phyloP scores from a whole-genome alignment of 2,329 filamentous ascomycete genomes.

The Lasiodiplodia citricola region DNA sequence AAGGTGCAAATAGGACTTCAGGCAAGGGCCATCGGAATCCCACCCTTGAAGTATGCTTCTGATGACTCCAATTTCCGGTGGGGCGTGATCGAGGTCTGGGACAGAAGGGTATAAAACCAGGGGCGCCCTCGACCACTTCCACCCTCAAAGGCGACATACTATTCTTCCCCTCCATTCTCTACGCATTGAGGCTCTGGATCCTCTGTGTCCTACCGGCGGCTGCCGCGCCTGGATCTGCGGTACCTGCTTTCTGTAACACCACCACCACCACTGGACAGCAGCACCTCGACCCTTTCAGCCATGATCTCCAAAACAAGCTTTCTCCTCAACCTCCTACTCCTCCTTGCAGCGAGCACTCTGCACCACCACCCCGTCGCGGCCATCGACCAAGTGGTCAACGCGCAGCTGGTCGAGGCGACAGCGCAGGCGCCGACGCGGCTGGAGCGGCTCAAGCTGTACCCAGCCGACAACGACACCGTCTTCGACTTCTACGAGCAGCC shows the following conservation, averaged over 20 bases:
- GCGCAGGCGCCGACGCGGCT: conserved; percentile 46
- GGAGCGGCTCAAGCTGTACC: conserved; percentile 50
- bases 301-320: conserved; percentile 1
- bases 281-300: background rate
- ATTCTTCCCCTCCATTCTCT: background rate
- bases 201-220: background rate
- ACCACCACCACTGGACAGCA: background rate
- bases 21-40: conserved; percentile 4
- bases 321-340: background rate
- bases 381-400: conserved; percentile 8
- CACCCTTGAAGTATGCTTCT: background rate
- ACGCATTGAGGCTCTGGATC: background rate
- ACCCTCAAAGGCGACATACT: background rate
- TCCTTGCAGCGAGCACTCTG: background rate
- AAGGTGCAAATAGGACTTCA: background rate
- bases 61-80: background rate
- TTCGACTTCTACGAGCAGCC: conserved; percentile 56
- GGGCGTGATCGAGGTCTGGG: background rate
- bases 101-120: background rate
- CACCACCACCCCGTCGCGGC: background rate
- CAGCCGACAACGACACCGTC: conserved; percentile 51
- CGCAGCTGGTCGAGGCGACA: background rate
- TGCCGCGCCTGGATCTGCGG: conserved; percentile 6
- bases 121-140: background rate
- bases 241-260: background rate